Evolutionary conservation across 2,329 filamentous ascomycete genomes (phyloP), one percentile per base, ranked within the genome.

Genomic region (Alternaria sp.): DNA sequence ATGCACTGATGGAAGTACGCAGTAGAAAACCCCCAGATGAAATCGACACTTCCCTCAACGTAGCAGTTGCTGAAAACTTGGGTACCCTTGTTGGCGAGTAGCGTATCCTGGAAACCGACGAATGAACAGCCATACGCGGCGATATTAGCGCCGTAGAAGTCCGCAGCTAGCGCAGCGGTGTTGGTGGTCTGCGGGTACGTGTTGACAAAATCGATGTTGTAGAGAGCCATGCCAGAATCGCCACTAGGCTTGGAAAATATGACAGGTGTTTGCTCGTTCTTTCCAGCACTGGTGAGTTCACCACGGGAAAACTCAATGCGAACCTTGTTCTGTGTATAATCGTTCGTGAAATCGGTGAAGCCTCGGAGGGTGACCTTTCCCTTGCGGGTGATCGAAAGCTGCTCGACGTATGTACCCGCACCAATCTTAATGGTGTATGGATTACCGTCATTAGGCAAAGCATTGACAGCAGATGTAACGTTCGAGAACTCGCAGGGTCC

Each of bases 41-140:
- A 86, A 67, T 87, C 86, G 53, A 84, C 81, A 22, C 83, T 82
- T 24, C 86, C 85, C 46, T 85, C 81, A 61, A 88, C 86, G 59
- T 85, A 83, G 65, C 81, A 82, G 61, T 83, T 83, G 39, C 81
- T 83, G 68, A 86, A 88, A 22, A 87, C 73, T 65, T 87, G 81
- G 61, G 82, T 78, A 62, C 86, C 86, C 64, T 79, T 80, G 66
- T 75, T 73, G 24, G 71, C 70, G 5, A 73, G 62, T 12, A 75
- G 41, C 1, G 85, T 86, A 67, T 87, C 86, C 72, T 88, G 85
- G 65, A 83, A 84, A 11, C 85, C 85, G 43, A 80, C 79, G 54
- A 88, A 79, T 38, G 81, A 78, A 59, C 83, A 84, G 28, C 79
- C 85, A 65, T 87, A 87, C 72, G 85, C 87, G 22, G 83, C 84